Conservation (phyloP, 352 stramenopile genomes). For the Pythium folliculosum region DNA sequence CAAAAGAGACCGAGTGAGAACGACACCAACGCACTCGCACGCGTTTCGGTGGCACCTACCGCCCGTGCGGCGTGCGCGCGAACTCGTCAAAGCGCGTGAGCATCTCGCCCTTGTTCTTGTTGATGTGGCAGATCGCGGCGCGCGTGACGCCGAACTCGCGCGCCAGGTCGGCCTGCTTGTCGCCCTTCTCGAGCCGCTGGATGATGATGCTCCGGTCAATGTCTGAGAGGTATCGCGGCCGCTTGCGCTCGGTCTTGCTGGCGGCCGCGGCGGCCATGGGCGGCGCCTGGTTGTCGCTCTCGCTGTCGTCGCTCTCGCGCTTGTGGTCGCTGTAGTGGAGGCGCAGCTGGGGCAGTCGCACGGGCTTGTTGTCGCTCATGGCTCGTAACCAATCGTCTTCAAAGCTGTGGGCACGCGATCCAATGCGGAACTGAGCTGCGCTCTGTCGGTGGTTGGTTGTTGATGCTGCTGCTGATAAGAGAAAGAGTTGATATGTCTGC, state of each 20-base stretch:
- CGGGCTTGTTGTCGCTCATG: neutral
- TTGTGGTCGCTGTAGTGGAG: slow-evolving; percentile 1
- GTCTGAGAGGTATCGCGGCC: slow-evolving; percentile 53
- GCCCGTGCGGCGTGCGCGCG: slow-evolving; percentile 17
- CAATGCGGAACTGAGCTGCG: neutral
- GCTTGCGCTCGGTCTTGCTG: slow-evolving; percentile 34
- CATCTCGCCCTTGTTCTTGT: slow-evolving; percentile 74
- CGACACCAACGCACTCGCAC: too few species aligned
- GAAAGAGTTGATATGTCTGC: neutral
- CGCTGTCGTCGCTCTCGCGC: neutral
- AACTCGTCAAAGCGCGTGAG: slow-evolving; percentile 58
- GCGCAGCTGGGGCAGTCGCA: neutral
- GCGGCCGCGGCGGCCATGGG: too few species aligned
- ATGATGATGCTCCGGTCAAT: slow-evolving; percentile 69
- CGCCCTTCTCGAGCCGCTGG: slow-evolving; percentile 60
- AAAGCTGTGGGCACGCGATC: slow-evolving; percentile 25
- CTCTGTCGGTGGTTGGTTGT: slow-evolving; percentile 22
- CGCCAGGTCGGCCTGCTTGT: slow-evolving; percentile 62
- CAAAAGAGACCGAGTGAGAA: neutral
- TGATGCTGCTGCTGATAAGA: too few species aligned
- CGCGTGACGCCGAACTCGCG: slow-evolving; percentile 68
- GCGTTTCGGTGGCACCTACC: slow-evolving; percentile 2
- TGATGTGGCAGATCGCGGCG: slow-evolving; percentile 76
- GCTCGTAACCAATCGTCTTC: neutral
- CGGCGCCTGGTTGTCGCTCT: neutral